phyloP scores from a whole-genome alignment of 208 protist genomes.

The Crithidia brevicula region DNA sequence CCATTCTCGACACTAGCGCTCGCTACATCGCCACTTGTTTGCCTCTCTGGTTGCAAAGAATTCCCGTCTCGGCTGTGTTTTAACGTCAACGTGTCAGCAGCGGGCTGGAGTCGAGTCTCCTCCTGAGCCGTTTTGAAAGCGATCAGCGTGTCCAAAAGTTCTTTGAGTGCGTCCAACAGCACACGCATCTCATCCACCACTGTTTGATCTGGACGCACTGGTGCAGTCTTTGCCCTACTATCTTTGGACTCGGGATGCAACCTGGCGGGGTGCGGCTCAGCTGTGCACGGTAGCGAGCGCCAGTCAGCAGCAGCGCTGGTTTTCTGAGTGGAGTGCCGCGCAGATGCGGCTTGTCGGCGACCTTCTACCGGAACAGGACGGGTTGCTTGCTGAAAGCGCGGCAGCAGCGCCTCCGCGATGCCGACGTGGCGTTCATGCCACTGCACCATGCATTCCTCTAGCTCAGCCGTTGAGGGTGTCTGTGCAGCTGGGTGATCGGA shows the following conservation, averaged over 20 bases:
- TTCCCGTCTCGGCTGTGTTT: too few species aligned
- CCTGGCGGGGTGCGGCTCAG: too few species aligned
- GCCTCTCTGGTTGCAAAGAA: background rate
- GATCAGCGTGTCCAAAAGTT: background rate
- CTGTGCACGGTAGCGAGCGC: constrained; percentile 1
- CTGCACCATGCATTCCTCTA: background rate
- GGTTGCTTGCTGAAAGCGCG: background rate
- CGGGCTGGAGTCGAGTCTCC: background rate
- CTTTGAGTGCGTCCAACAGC: background rate
- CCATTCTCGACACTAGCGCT: background rate
- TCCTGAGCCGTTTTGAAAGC: background rate
- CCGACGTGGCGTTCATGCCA: constrained; percentile 4
- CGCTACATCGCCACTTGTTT: background rate
- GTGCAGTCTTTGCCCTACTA: background rate
- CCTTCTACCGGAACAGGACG: background rate
- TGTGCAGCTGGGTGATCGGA: background rate
- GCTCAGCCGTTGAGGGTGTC: background rate
- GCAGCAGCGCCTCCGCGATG: background rate
- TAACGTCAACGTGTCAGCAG: too few species aligned
- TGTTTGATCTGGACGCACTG: constrained; percentile 7
- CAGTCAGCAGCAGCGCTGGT: too few species aligned
- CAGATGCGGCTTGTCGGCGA: too few species aligned
- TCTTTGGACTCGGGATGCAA: too few species aligned
- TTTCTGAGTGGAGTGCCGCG: too few species aligned
- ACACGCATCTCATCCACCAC: background rate